Conservation (phyloP, 176 grass and related monocot genomes). For the Oryza longistaminata region DNA sequence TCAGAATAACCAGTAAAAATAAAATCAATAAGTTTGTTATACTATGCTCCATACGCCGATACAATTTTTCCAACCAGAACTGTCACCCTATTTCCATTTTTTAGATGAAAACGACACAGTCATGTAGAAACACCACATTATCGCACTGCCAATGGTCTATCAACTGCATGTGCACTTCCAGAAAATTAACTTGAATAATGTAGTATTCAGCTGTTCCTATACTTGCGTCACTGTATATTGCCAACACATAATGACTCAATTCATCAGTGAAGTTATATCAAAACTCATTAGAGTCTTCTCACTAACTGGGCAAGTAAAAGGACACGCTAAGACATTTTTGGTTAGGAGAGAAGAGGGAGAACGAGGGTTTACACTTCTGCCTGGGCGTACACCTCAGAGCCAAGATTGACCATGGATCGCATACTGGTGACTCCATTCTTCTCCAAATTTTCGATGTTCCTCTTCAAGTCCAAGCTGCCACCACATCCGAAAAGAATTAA, state of each 20-base stretch:
- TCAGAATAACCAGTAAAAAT: background rate
- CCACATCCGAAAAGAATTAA: background rate
- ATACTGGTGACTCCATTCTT: constrained; percentile 75
- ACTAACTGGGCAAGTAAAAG: too few species aligned
- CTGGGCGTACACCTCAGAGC: constrained; percentile 91
- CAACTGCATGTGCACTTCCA: background rate
- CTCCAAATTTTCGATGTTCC: constrained; percentile 84
- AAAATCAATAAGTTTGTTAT: constrained; percentile 5
- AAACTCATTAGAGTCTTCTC: background rate
- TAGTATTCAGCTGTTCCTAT: background rate
- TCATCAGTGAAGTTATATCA: background rate
- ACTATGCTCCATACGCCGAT: background rate
- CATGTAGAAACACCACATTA: background rate
- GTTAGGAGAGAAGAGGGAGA: too few species aligned
- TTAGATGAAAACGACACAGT: background rate
- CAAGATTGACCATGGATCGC: constrained; percentile 88
- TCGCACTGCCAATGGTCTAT: background rate
- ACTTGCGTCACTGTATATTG: background rate
- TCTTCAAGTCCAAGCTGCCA: constrained; percentile 92
- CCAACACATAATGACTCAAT: background rate
- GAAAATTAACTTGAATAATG: background rate
- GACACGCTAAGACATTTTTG: too few species aligned
- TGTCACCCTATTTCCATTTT: background rate
- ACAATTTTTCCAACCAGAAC: background rate
- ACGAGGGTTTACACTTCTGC: constrained; percentile 75